These are phyloP conservation scores for Yamagishiella unicocca DNA, from an alignment of 139 green algal species.

Conservation along the genomic window DNA sequence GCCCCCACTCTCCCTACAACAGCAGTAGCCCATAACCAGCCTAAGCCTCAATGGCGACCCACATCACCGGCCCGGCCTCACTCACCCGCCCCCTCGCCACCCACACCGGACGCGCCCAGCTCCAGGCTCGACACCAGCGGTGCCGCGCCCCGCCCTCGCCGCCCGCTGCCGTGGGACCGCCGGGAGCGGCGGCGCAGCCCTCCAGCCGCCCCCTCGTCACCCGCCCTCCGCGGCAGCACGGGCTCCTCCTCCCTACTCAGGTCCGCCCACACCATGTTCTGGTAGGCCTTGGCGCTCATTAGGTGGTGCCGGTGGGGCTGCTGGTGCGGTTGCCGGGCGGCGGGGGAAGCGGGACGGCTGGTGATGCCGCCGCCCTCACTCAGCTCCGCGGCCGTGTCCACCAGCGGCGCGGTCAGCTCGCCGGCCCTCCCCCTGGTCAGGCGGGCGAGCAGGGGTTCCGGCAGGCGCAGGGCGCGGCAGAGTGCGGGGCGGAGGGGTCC, in stretches of 20 bases:
- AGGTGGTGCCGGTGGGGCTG: slow-evolving; percentile 21
- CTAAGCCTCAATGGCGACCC: no score
- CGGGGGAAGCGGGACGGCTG: slow-evolving; percentile 11
- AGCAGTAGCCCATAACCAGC: no score
- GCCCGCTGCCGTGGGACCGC: background rate
- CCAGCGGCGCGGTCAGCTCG: slow-evolving; percentile 20
- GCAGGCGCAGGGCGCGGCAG: no score
- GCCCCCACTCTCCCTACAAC: no score
- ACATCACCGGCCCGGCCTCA: background rate
- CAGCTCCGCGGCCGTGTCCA: background rate
- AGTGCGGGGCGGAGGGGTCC: no score
- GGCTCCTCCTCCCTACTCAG: slow-evolving; percentile 9
- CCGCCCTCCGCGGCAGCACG: background rate
- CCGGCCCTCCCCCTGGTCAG: no score
- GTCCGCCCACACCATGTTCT: slow-evolving; percentile 66
- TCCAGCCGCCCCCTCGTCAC: background rate
- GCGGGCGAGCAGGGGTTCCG: no score
- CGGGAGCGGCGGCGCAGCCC: background rate
- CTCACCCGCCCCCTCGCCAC: background rate
- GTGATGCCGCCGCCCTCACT: background rate
- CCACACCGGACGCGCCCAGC: no score
- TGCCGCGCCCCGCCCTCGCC: background rate
- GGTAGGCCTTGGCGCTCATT: slow-evolving; percentile 53
- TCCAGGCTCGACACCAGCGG: background rate
- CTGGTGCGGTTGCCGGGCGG: background rate